Evolutionary conservation across 2,329 filamentous ascomycete species (phyloP).

Genomic region (Fusarium heterosporum): DNA sequence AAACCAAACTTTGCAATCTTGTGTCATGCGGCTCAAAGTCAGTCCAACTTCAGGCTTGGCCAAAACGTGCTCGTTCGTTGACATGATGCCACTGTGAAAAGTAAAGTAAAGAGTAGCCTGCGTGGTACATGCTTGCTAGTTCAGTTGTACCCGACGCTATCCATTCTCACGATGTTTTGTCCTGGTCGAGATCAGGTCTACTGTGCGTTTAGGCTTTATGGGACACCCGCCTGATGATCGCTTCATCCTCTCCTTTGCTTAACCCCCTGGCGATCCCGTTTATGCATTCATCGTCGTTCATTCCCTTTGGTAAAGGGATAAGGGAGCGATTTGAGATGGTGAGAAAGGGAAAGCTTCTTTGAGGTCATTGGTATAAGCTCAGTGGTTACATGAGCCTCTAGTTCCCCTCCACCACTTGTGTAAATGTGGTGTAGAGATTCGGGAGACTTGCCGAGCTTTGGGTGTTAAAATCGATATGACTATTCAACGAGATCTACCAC

Average conservation of each 20-base stretch:
- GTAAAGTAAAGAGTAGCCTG: neutral
- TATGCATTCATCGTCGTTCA: conserved; percentile 7
- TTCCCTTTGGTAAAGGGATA: conserved; percentile 8
- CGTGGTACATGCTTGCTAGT: neutral
- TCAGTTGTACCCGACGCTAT: neutral
- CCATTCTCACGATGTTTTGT: neutral
- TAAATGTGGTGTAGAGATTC: neutral
- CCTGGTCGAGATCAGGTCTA: neutral
- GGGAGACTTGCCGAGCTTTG: conserved; percentile 11
- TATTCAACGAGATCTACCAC: neutral
- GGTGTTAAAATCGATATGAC: neutral
- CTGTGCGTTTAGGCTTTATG: conserved; percentile 1
- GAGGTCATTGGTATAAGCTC: neutral
- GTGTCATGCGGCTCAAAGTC: conserved; percentile 18
- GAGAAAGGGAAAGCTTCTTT: neutral
- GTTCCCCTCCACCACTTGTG: neutral
- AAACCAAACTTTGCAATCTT: conserved; percentile 14
- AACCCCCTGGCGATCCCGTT: conserved; percentile 17
- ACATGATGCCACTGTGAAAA: conserved; percentile 24
- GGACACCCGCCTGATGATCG: neutral
- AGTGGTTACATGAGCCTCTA: neutral
- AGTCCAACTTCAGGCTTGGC: conserved; percentile 5
- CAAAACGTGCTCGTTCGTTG: conserved; percentile 27
- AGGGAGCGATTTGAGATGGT: neutral
- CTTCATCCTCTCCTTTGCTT: conserved; percentile 10